Percentiles rank a stretch among this genome's conserved stretches.
Conservation (phyloP, 2,329 filamentous ascomycete species). For the Cladosporium colombiae region DNA sequence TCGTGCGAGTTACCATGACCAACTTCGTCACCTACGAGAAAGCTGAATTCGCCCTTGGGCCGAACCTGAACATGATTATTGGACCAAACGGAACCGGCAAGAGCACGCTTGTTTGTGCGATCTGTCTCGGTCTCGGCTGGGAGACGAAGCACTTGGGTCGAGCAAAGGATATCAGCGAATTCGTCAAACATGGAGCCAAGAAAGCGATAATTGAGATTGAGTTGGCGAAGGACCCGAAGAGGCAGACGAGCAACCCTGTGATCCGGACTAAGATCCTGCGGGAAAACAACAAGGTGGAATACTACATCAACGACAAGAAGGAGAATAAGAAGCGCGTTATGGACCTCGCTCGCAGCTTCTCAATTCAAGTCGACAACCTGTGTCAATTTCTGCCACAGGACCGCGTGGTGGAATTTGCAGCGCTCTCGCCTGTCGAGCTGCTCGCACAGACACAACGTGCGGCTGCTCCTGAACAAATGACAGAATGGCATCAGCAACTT, state of each 20-base stretch:
- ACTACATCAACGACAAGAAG: slow-evolving; percentile 70
- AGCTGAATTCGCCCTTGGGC: slow-evolving; percentile 87
- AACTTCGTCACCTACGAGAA: slow-evolving; percentile 96
- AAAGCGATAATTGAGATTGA: slow-evolving; percentile 88
- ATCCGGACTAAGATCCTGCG: slow-evolving; percentile 75
- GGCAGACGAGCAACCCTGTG: slow-evolving; percentile 66
- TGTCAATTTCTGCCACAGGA: slow-evolving; percentile 98
- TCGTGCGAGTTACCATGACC: slow-evolving; percentile 79
- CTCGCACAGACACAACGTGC: slow-evolving; percentile 85
- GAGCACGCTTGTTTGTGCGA: slow-evolving; percentile 94
- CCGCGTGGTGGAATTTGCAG: slow-evolving; percentile 90
- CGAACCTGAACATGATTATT: slow-evolving; percentile 96
- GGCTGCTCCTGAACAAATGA: slow-evolving; percentile 79
- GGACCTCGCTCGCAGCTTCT: slow-evolving; percentile 67
- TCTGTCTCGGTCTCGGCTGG: slow-evolving; percentile 89
- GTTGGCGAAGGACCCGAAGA: slow-evolving; percentile 63
- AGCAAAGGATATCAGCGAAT: slow-evolving; percentile 81
- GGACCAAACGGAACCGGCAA: slow-evolving; percentile 99
- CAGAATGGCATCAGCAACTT: slow-evolving; percentile 73
- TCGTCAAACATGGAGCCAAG: slow-evolving; percentile 83
- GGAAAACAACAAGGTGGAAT: slow-evolving; percentile 80
- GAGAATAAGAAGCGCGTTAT: slow-evolving; percentile 65
- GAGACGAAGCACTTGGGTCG: slow-evolving; percentile 79
- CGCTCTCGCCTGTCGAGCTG: slow-evolving; percentile 76
- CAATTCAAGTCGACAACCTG: slow-evolving; percentile 95